phyloP scores from a whole-genome alignment of 2,329 filamentous ascomycete species.

The Pezicula rhizophila region DNA sequence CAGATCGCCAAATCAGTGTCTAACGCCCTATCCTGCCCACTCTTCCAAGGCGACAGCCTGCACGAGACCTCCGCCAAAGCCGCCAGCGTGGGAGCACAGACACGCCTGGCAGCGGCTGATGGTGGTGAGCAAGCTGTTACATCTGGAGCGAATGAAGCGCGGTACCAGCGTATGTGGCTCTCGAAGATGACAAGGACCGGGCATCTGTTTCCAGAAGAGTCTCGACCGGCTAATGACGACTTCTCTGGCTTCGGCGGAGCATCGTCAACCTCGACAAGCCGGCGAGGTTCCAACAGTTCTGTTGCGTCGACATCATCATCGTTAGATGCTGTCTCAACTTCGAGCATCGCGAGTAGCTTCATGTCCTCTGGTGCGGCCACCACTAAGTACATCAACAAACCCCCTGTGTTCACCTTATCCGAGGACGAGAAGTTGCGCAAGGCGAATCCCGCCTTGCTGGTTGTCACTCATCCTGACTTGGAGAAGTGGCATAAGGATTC shows the following conservation, averaged over 20 bases:
- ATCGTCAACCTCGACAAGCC: slow-evolving; percentile 20
- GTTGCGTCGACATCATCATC: slow-evolving; percentile 8
- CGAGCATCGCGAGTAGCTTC: neutral
- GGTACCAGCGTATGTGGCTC: slow-evolving; percentile 29
- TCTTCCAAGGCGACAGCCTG: slow-evolving; percentile 26
- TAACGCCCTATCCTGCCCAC: slow-evolving; percentile 20
- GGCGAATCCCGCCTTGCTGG: slow-evolving; percentile 24
- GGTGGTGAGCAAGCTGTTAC: neutral
- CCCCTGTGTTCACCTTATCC: slow-evolving; percentile 12
- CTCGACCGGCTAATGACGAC: slow-evolving; percentile 22
- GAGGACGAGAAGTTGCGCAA: slow-evolving; percentile 14
- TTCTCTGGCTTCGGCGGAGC: slow-evolving; percentile 27
- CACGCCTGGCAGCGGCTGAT: neutral
- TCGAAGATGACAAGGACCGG: slow-evolving; percentile 28
- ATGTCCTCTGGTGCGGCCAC: neutral
- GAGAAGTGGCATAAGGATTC: slow-evolving; percentile 24
- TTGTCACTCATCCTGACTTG: slow-evolving; percentile 26
- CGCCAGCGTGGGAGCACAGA: slow-evolving; percentile 15
- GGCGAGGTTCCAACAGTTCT: slow-evolving; percentile 20
- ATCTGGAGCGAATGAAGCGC: neutral
- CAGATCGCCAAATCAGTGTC: slow-evolving; percentile 24
- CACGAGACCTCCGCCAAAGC: slow-evolving; percentile 27
- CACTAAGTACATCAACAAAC: slow-evolving; percentile 6
- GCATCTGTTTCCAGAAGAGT: slow-evolving; percentile 27
- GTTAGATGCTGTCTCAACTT: slow-evolving; percentile 4